Percentiles rank a stretch among this genome's conserved stretches.
These are phyloP conservation scores for Hyaloperonospora arabidopsidis DNA, from an alignment of 352 stramenopile species.

Conservation along the genomic window DNA sequence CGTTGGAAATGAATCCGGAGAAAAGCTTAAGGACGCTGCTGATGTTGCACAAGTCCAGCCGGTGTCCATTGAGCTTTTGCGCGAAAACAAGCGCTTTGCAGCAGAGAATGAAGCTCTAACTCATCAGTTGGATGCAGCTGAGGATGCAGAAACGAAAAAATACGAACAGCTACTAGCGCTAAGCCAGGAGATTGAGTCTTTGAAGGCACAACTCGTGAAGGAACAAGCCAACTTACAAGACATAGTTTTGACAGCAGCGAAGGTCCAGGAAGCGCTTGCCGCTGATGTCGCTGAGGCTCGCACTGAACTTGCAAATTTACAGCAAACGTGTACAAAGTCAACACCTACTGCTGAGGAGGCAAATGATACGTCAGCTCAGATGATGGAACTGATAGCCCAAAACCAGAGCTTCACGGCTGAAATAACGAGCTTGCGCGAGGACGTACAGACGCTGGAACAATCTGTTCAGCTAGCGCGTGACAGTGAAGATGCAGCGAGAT, in stretches of 20 bases:
- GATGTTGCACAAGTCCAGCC: slow-evolving; percentile 1
- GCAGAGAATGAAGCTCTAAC: slow-evolving; percentile 34
- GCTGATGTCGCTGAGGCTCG: slow-evolving; percentile 16
- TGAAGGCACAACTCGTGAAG: slow-evolving; percentile 29
- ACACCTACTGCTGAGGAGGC: slow-evolving; percentile 19
- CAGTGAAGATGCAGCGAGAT: slow-evolving; percentile 62
- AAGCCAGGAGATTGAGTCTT: slow-evolving; percentile 26
- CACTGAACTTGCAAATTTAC: slow-evolving; percentile 18
- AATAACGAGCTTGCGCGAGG: slow-evolving; percentile 29
- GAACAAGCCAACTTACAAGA: slow-evolving; percentile 25
- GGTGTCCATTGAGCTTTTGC: slow-evolving; percentile 23
- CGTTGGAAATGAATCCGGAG: slow-evolving; percentile 20
- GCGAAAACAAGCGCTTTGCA: slow-evolving; percentile 39
- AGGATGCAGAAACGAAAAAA: slow-evolving; percentile 27
- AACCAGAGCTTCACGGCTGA: slow-evolving; percentile 28
- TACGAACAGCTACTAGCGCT: slow-evolving; percentile 31
- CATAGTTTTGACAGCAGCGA: slow-evolving; percentile 14
- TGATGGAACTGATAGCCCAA: slow-evolving; percentile 21
- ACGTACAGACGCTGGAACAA: slow-evolving; percentile 39
- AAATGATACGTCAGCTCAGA: slow-evolving; percentile 21
- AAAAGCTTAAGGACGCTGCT: slow-evolving; percentile 7
- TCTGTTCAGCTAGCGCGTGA: slow-evolving; percentile 46
- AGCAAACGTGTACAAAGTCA: slow-evolving; percentile 14
- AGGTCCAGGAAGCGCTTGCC: slow-evolving; percentile 22
- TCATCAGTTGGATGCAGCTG: slow-evolving; percentile 26